Conservation (phyloP, 1,284 basidiomycete genomes). For the Singerocomus inundabilis region DNA sequence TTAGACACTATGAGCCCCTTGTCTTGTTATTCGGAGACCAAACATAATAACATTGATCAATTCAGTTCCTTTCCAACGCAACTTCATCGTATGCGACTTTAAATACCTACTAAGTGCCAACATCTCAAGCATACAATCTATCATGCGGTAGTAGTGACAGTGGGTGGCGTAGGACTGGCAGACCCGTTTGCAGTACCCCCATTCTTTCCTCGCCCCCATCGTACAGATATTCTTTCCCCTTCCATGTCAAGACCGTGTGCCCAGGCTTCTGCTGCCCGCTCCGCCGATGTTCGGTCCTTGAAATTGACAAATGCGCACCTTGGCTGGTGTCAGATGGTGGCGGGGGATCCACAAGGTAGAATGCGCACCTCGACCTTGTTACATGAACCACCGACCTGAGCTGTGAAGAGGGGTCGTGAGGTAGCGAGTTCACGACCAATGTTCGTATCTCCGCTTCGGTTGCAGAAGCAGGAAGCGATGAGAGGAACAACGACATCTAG, state of each 20-base stretch:
- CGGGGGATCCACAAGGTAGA: neutral
- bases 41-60: too few relatives aligned
- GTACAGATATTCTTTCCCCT: conserved; percentile 71
- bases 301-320: conserved; percentile 98
- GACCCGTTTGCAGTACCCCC: conserved; percentile 16
- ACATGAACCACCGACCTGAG: conserved; percentile 88
- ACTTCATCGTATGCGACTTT: neutral
- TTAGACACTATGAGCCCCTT: neutral
- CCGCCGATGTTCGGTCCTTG: conserved; percentile 75
- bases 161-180: conserved; percentile 6
- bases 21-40: too few relatives aligned
- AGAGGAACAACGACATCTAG: conserved; percentile 92
- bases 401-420: conserved; percentile 63
- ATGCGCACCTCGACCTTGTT: conserved; percentile 65
- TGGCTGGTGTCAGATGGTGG: conserved; percentile 16
- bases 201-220: conserved; percentile 81
- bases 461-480: conserved; percentile 73
- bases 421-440: conserved; percentile 69
- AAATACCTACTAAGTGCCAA: conserved; percentile 4
- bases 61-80: neutral
- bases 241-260: conserved; percentile 85
- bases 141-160: conserved; percentile 13
- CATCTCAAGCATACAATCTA: neutral
- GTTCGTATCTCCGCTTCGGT: conserved; percentile 82
- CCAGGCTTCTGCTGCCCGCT: conserved; percentile 84